Percentiles rank a stretch among this genome's conserved stretches.
phyloP scores from a whole-genome alignment of 805 yeast genomes.

The Trichomonascus vanleenenianus region DNA sequence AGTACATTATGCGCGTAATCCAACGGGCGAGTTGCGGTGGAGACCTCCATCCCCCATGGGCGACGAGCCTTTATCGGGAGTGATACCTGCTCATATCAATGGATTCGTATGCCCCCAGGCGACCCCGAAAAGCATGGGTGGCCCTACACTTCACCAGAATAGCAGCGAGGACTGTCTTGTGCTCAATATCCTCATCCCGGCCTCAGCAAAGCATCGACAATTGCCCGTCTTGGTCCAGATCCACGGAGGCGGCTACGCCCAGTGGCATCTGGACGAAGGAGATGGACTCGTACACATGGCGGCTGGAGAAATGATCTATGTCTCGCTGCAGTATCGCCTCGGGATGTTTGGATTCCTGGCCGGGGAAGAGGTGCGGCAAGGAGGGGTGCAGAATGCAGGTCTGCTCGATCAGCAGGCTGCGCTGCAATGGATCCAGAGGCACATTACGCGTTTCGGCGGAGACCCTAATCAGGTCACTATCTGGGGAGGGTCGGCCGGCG shows the following conservation, averaged over 20 bases:
- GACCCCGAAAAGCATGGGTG: neutral
- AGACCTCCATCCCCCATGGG: conserved; percentile 8
- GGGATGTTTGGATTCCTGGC: conserved; percentile 32
- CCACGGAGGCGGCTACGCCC: conserved; percentile 32
- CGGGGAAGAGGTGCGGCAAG: conserved; percentile 19
- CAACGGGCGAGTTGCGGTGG: conserved; percentile 10
- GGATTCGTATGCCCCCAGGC: conserved; percentile 3
- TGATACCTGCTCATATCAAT: conserved; percentile 6
- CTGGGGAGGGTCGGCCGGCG: conserved; percentile 37
- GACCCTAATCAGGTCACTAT: conserved; percentile 30
- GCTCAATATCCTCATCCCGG: neutral
- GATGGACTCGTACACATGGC: conserved; percentile 14
- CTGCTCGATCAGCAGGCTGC: conserved; percentile 31
- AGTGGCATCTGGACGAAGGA: conserved; percentile 23
- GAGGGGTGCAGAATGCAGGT: conserved; percentile 29
- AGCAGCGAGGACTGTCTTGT: neutral
- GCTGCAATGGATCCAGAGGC: conserved; percentile 30
- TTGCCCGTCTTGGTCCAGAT: conserved; percentile 29
- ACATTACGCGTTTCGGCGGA: conserved; percentile 33
- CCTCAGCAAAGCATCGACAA: too few species aligned
- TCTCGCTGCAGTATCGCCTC: conserved; percentile 30
- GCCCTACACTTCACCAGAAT: neutral
- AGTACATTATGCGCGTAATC: conserved; percentile 10
- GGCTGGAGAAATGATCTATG: conserved; percentile 21
- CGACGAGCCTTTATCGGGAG: neutral